These are phyloP conservation scores for Neurospora sp. DNA, from an alignment of 495 filamentous ascomycete genomes.

Conservation along the genomic window DNA sequence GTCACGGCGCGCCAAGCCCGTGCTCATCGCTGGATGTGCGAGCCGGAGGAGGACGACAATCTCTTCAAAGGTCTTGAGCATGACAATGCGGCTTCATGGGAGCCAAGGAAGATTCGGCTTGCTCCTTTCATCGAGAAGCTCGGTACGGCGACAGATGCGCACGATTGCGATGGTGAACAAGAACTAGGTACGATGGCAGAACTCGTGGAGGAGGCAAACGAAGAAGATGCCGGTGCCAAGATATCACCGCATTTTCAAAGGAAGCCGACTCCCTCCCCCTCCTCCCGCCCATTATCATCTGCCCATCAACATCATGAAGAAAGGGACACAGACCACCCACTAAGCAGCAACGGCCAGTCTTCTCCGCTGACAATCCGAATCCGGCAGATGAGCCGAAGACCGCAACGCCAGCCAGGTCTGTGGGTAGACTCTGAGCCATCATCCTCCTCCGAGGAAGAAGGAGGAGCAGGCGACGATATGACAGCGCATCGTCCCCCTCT, in stretches of 20 bases:
- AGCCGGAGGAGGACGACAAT: constrained; percentile 35
- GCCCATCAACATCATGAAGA: background rate
- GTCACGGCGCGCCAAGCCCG: constrained; percentile 72
- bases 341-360: background rate
- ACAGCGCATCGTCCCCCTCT: background rate
- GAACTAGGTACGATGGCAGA: background rate
- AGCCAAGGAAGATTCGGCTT: constrained; percentile 7
- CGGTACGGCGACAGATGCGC: background rate
- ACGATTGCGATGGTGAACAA: background rate
- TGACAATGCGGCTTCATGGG: constrained; percentile 7
- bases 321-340: background rate
- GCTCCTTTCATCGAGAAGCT: background rate
- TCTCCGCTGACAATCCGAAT: background rate
- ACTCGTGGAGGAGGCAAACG: background rate
- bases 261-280: background rate
- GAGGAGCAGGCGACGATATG: background rate
- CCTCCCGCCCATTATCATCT: background rate
- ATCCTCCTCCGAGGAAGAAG: background rate
- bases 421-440: background rate
- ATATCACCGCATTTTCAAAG: background rate
- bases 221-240: background rate
- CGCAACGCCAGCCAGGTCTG: background rate
- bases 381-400: background rate
- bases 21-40: constrained; percentile 46
- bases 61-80: constrained; percentile 36